Base-by-base conservation (phyloP, 2,329 filamentous ascomycete species). In the Colletotrichum agaves region DNA sequence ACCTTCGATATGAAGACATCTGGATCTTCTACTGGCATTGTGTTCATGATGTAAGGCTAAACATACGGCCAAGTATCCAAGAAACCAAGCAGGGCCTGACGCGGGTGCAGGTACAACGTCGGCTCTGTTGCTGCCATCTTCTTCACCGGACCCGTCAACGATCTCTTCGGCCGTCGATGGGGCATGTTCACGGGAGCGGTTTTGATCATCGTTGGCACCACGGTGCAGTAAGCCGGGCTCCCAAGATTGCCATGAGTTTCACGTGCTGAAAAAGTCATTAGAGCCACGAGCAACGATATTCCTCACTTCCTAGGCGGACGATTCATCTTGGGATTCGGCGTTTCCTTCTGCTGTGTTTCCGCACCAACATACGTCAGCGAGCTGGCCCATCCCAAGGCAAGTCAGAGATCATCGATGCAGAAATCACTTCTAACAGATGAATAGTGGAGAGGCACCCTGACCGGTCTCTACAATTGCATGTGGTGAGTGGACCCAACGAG, bases 301-400 rank as follows among this genome's bases (percentile, higher is more conserved):
- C 74, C 74, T 1, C 83, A 84, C 67, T 87, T 87, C 69, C 76
- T 87, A 11, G 84, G 75, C 2, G 85, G 83, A 11, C 79, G 85
- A 10, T 87, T 87, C 60, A 73, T 86, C 8, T 78, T 86, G 3
- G 84, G 84, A 2, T 85, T 86, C 46, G 84, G 84, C 7, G 83
- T 86, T 47, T 81, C 79, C 56, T 85, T 85, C 72, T 81, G 78
- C 72, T 83, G 80, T 59, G 82, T 84, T 2, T 82, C 81, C 15
- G 82, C 82, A 0, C 82, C 82, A 0, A 83, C 80, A 67, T 85
- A 84, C 61, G 83, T 86, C n/a, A 83, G 81, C 44, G 85, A 87
- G 73, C 80, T 87, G 76, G 83, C 85, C 1, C 84, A 87, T 69
- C 85, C 85, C 0, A 76, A 80, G 62, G 63, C 63, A 58, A 10